phyloP scores from a whole-genome alignment of 768 basidiomycete genomes.

The Sistotremastrum niveocremeum region DNA sequence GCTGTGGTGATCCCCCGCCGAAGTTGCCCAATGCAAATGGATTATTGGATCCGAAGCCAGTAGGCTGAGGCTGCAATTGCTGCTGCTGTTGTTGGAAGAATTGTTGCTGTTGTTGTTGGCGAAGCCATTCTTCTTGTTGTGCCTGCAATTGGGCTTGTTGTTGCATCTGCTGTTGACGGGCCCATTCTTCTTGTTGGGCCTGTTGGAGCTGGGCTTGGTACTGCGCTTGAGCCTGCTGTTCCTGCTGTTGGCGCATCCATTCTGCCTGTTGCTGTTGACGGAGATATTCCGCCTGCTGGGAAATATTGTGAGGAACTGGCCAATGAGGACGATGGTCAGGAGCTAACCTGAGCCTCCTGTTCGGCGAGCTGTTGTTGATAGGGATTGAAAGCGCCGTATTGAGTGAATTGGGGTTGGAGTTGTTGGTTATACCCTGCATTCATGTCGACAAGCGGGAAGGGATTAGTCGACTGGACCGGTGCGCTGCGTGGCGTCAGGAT shows the following conservation, averaged over 20 bases:
- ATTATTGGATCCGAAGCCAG: slow-evolving; percentile 86
- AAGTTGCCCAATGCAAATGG: slow-evolving; percentile 40
- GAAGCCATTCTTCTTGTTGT: slow-evolving; percentile 43
- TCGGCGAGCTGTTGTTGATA: slow-evolving; percentile 81
- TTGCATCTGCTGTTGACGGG: slow-evolving; percentile 11
- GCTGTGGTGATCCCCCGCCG: slow-evolving; percentile 3
- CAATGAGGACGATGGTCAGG: neutral
- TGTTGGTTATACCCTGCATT: slow-evolving; percentile 45
- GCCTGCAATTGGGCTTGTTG: slow-evolving; percentile 28
- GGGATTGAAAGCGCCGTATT: slow-evolving; percentile 88
- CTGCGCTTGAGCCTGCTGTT: slow-evolving; percentile 33
- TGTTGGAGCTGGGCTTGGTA: slow-evolving; percentile 33
- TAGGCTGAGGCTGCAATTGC: slow-evolving; percentile 43
- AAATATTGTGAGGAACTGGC: neutral
- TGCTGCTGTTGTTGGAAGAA: slow-evolving; percentile 33
- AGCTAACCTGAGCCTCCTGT: slow-evolving; percentile 61
- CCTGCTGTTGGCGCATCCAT: slow-evolving; percentile 55
- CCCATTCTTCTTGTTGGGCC: slow-evolving; percentile 31
- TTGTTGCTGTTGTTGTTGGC: slow-evolving; percentile 39
- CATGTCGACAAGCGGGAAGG: slow-evolving; percentile 48
- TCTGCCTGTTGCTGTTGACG: slow-evolving; percentile 41
- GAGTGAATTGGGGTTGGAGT: slow-evolving; percentile 60
- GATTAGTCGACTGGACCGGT: slow-evolving; percentile 27
- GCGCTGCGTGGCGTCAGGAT: neutral
- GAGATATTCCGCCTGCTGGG: slow-evolving; percentile 29